Evolutionary conservation across 257 asterid species (phyloP).

Genomic region (Solanum peruvianum): DNA sequence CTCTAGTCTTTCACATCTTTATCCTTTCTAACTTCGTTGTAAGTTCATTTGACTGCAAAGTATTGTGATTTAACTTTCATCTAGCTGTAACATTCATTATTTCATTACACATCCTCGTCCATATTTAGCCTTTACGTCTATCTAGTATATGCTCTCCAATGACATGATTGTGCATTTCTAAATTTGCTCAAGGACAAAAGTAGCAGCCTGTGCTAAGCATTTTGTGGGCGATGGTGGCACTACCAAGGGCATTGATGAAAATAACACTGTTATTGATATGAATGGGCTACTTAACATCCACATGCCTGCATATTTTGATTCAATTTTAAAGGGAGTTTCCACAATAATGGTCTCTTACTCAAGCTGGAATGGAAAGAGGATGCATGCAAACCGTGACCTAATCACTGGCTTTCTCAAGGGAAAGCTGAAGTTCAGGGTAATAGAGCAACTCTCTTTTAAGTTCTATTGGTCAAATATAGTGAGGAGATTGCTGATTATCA

Average conservation of each 20-base stretch:
- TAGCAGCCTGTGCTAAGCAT: constrained; percentile 30
- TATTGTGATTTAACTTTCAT: background rate
- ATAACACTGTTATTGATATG: constrained; percentile 15
- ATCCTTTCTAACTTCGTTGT: no score
- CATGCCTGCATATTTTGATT: constrained; percentile 24
- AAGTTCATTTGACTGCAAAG: background rate
- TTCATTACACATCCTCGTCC: background rate
- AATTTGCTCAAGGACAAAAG: constrained; percentile 11
- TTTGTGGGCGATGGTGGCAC: constrained; percentile 35
- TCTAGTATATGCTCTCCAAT: background rate
- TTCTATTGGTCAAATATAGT: background rate
- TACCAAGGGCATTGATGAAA: constrained; percentile 19
- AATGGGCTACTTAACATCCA: constrained; percentile 17
- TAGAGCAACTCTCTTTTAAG: background rate
- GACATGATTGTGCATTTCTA: background rate
- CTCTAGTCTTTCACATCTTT: background rate
- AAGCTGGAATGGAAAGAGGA: constrained; percentile 23
- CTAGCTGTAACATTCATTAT: background rate
- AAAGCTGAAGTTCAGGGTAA: constrained; percentile 20
- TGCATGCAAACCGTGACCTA: constrained; percentile 23
- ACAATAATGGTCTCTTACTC: constrained; percentile 29
- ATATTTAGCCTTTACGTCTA: background rate
- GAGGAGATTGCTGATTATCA: background rate
- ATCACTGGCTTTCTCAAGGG: constrained; percentile 22
- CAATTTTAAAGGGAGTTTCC: constrained; percentile 22